Conservation (phyloP, 768 basidiomycete species). For the Rhodotorula diobovata region DNA sequence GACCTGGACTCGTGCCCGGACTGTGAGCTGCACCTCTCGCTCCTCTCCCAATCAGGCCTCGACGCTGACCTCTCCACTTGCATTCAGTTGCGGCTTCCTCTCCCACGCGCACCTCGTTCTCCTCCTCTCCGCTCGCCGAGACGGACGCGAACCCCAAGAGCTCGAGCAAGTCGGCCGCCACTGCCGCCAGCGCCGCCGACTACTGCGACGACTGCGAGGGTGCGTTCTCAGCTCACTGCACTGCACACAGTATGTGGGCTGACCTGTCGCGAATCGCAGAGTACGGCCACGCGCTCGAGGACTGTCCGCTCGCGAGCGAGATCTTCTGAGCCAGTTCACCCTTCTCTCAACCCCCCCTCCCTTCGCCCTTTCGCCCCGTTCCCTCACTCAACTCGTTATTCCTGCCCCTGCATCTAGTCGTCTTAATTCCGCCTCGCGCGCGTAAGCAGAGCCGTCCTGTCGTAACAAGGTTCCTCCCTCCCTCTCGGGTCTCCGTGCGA, state of each 20-base stretch:
- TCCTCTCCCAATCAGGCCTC: background rate
- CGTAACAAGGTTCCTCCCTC: background rate
- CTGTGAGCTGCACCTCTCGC: conserved; percentile 49
- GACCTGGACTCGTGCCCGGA: conserved; percentile 80
- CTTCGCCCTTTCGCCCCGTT: background rate
- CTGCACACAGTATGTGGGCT: no score
- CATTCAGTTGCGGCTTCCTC: conserved; percentile 17
- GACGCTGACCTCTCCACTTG: no score
- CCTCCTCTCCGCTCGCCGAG: conserved; percentile 30
- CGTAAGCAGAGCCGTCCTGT: background rate
- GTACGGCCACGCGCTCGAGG: conserved; percentile 63
- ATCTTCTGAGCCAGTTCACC: conserved; percentile 65
- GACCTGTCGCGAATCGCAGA: background rate
- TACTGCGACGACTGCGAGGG: conserved; percentile 81
- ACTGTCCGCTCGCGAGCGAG: conserved; percentile 81
- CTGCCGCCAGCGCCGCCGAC: conserved; percentile 47
- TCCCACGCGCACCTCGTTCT: conserved; percentile 40
- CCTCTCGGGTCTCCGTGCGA: no score
- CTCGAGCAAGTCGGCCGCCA: background rate
- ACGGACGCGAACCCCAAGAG: conserved; percentile 9
- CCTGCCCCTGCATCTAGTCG: no score
- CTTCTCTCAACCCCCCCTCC: background rate
- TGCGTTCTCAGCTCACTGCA: conserved; percentile 47
- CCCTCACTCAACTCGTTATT: background rate
- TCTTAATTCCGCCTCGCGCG: background rate